Conservation (phyloP, 441 rosid genomes). For the Brassica balearica region DNA sequence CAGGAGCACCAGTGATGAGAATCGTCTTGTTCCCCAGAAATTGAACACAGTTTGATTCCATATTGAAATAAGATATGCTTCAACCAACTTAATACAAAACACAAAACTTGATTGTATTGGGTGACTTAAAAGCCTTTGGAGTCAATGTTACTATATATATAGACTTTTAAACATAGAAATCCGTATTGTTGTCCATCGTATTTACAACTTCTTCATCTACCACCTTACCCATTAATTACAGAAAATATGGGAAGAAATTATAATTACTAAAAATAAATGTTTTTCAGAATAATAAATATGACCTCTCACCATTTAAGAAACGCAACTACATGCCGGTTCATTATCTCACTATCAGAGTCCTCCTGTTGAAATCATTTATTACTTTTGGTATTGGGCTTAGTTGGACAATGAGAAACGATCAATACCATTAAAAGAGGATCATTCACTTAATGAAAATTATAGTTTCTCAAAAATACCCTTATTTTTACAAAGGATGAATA, state of each 20-base stretch:
- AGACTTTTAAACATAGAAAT: slow-evolving; percentile 5
- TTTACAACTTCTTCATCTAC: slow-evolving; percentile 36
- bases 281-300: slow-evolving; percentile 27
- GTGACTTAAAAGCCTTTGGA: slow-evolving; percentile 18
- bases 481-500: no score
- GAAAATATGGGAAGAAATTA: slow-evolving; percentile 8
- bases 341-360: slow-evolving; percentile 29
- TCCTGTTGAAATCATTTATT: slow-evolving; percentile 31
- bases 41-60: slow-evolving; percentile 38
- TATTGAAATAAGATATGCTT: slow-evolving; percentile 24
- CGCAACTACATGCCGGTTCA: slow-evolving; percentile 39
- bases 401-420: slow-evolving; percentile 18
- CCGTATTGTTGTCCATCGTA: slow-evolving; percentile 16
- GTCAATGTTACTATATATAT: slow-evolving; percentile 35
- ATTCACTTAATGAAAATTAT: no score
- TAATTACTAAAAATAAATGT: not conserved
- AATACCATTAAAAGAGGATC: no score
- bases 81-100: slow-evolving; percentile 15
- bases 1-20: slow-evolving; percentile 61
- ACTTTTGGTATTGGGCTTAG: slow-evolving; percentile 13
- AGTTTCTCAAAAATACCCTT: no score
- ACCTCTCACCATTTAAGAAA: slow-evolving; percentile 28
- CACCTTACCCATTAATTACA: slow-evolving; percentile 35
- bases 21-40: slow-evolving; percentile 43
- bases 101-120: slow-evolving; percentile 18